Base-by-base conservation (phyloP, 2,329 filamentous ascomycete genomes). In the Aspergillus persii region DNA sequence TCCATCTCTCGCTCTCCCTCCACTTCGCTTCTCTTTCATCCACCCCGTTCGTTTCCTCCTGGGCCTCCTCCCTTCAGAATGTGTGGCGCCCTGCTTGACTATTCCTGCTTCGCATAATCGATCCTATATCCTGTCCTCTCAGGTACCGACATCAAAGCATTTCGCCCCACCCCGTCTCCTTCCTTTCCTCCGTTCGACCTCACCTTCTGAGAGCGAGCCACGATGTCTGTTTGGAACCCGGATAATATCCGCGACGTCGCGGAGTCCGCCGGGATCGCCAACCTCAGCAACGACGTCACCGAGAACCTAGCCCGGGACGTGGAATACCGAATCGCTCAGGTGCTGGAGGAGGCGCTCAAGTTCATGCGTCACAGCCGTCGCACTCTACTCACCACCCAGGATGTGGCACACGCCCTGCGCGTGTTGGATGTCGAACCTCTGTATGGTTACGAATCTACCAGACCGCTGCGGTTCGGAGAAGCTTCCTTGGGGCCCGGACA, bases 161-260 rank as follows among this genome's bases (percentile, higher is more conserved):
- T 11, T 27, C 18, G 8, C 44, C 44, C 26, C 44, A 9, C 44
- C 26, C 6, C 5, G 11, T 18, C 18, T n/a, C 4, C 4, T 7
- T 36, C 30, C 29, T 8, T 39, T 60, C 53, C 18, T 23, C 47
- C 44, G 12, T 27, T 41, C 9, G 15, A 41, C 5, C 30, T 29
- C 41, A 31, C 49, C 9, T 44, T 49, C 49, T 15, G 36, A 39
- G 23, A 11, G 8, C 49, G 53, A 15, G 29, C 50, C 66, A 71
- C 52, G 49, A 84, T 83, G 81, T 86, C 86, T 44, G 87, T 97
- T 67, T 98, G 95, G 95, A 98, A 97, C 73, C 88, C 91, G 18
- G 95, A 99, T 70, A 98, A 96, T 68, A 91, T 99, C 69, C 89
- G 88, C 68, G 95, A 99, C 75, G 93, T 98, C 61, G 94, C 95